These are phyloP conservation scores for Phaeotremella skinneri DNA, from an alignment of 768 basidiomycete genomes.

Conservation along the genomic window DNA sequence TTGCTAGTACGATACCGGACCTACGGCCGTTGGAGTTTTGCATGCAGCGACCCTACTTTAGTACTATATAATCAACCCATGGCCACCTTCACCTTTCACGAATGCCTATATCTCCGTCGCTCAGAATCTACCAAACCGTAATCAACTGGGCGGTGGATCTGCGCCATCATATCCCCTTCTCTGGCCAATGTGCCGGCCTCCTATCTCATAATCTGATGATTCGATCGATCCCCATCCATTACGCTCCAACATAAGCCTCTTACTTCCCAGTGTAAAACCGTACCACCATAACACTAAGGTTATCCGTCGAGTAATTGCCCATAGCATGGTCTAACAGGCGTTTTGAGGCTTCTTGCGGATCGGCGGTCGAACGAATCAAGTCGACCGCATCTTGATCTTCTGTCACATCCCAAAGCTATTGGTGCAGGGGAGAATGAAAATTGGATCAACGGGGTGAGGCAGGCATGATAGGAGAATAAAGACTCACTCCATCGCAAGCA, in stretches of 20 bases:
- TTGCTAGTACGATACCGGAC: too few species aligned
- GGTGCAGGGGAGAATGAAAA: conserved; percentile 5
- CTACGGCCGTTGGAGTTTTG: too few species aligned
- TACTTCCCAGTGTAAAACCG: conserved; percentile 58
- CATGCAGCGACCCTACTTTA: too few species aligned
- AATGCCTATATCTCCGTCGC: too few species aligned
- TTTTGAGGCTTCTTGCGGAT: conserved; percentile 79
- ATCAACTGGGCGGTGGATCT: not conserved
- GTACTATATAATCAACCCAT: not conserved
- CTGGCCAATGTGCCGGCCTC: too few species aligned
- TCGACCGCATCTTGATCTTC: conserved; percentile 88
- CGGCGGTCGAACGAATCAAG: conserved; percentile 63
- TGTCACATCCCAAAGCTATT: conserved; percentile 92
- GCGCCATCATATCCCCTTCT: not conserved
- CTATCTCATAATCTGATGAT: too few species aligned
- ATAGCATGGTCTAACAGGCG: conserved; percentile 78
- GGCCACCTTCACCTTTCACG: not conserved
- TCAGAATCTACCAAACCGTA: not conserved
- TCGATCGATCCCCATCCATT: too few species aligned
- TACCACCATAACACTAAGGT: conserved; percentile 86
- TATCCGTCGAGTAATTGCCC: conserved; percentile 85
- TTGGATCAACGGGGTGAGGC: not conserved
- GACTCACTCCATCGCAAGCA: conserved; percentile 92
- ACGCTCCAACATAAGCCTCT: not conserved
- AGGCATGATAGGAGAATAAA: not conserved